Evolutionary conservation across 306 rosid species (phyloP), one percentile per base, ranked within the genome.

Genomic region (Rubus idaeus): DNA sequence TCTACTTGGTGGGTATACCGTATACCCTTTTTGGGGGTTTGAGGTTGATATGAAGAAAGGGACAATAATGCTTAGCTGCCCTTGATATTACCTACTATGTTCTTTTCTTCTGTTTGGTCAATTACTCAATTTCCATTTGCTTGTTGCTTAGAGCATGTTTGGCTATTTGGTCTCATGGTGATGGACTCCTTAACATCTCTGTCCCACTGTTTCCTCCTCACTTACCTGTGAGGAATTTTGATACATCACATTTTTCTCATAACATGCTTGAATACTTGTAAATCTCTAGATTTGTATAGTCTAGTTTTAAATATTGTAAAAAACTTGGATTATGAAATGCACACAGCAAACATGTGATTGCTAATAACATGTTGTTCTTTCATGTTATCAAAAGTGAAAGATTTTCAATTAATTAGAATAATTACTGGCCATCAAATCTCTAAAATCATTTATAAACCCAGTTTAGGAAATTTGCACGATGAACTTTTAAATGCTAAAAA

Each of bases 1-100:
- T 76, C 83, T 50, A 68, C 26, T 44, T 42, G 9, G 47, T 39
- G 79, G 68, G 62, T 57, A 18, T 68, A 30, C 35, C 35, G 35
- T 30, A 30, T 30, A 52, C 26, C 62, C 75, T 77, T 67, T 56
- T 6, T 9, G 49, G 44, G 62, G 81, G 79, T 35, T 60, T 17
- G 77, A 79, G 78, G 30, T 61, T 79, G 82, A 81, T 52, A 81
- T 77, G 76, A 79, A 8, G 66, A 84, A 76, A 66, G 79, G 84
- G 84, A 84, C 91, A 85, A 77, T 79, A 80, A 57, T 75, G 68
- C 80, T 80, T 64, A 80, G 87, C 83, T 77, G 90, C 86, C 85
- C 79, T 70, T 66, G 84, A 79, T 76, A 81, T 84, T 86, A 71
- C 23, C 23, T 57, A 66, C 69, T 68, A 4, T 83, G 87, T 79